Conservation (phyloP, 1,139 yeast genomes). For the Magnusiomyces clavatus region DNA sequence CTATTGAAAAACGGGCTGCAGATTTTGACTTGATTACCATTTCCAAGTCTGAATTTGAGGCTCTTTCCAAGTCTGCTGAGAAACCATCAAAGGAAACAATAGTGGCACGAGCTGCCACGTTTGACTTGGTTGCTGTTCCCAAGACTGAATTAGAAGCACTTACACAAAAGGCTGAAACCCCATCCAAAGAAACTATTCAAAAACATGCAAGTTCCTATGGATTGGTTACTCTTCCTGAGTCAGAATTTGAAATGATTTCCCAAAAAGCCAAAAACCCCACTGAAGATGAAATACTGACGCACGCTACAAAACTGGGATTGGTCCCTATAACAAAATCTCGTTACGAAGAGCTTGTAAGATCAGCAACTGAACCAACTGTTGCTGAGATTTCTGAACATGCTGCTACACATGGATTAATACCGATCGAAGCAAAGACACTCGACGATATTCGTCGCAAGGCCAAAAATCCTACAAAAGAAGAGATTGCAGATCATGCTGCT, state of each 20-base stretch:
- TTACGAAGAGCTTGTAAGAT: constrained; percentile 19
- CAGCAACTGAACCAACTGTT: constrained; percentile 19
- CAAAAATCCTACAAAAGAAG: constrained; percentile 13
- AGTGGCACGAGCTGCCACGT: constrained; percentile 19
- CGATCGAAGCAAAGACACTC: constrained; percentile 25
- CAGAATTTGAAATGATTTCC: constrained; percentile 17
- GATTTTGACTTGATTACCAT: constrained; percentile 33
- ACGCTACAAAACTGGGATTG: constrained; percentile 26
- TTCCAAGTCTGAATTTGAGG: constrained; percentile 18
- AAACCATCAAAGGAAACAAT: constrained; percentile 18
- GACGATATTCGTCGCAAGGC: constrained; percentile 12
- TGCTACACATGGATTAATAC: constrained; percentile 29
- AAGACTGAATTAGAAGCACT: constrained; percentile 18
- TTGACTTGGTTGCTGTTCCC: constrained; percentile 24
- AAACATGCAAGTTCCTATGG: constrained; percentile 24
- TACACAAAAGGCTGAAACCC: constrained; percentile 27
- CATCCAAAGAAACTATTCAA: constrained; percentile 16
- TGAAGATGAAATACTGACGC: constrained; percentile 25
- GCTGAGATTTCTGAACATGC: constrained; percentile 19
- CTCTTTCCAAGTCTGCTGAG: constrained; percentile 17
- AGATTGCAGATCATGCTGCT: constrained; percentile 7
- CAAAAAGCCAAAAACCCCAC: constrained; percentile 19
- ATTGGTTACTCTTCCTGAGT: constrained; percentile 30
- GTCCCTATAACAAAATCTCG: constrained; percentile 31
- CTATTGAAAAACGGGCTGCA: constrained; percentile 7